Base-by-base conservation (phyloP, 176 grass and related monocot genomes). In the Zea luxurians region DNA sequence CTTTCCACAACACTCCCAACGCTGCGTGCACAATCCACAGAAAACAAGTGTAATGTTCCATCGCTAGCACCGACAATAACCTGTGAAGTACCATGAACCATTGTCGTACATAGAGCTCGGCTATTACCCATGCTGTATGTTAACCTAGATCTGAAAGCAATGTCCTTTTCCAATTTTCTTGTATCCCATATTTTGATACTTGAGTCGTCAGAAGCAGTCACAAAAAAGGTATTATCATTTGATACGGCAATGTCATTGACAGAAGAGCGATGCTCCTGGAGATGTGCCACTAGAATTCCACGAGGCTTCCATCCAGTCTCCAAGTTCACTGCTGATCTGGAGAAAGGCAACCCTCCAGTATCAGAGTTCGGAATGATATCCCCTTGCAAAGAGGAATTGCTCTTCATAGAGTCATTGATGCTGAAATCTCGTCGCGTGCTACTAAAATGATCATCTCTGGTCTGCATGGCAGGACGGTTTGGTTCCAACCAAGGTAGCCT, bases 181-280 rank as follows among this genome's bases (percentile, higher is more conserved):
- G 95, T 92, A 83, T 98, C 95, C 95, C 95, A 98, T 83, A 98
- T 92, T 85, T 89, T 94, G 64, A 98, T 84, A 82, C 87, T 98
- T 7, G 89, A 94, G 71, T 98, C 95, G 40, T 98, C 91, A 5
- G 95, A 98, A 80, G 87, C 95, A 44, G 85, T 94, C 69, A 98
- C 70, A 63, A 98, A 94, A 79, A 94, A 94, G 66, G 85, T 77
- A 21, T 92, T 88, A 76, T 98, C 91, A 7, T 90, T 92, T 13
- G 95, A 90, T 71, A 94, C 83, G 0, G 92, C 81, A 66, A 98
- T 90, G 47, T 98, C 96, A 76, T 98, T 98, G 66, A 98, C 92
- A 74, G 96, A 79, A 41, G 74, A 85, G 21, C 81, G 87, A 79
- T 98, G 96, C 82, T 98, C 96, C 61, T 98, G 96, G 40, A 98